Base-by-base conservation (phyloP, 2,329 filamentous ascomycete genomes). In the Penicillium sp. region DNA sequence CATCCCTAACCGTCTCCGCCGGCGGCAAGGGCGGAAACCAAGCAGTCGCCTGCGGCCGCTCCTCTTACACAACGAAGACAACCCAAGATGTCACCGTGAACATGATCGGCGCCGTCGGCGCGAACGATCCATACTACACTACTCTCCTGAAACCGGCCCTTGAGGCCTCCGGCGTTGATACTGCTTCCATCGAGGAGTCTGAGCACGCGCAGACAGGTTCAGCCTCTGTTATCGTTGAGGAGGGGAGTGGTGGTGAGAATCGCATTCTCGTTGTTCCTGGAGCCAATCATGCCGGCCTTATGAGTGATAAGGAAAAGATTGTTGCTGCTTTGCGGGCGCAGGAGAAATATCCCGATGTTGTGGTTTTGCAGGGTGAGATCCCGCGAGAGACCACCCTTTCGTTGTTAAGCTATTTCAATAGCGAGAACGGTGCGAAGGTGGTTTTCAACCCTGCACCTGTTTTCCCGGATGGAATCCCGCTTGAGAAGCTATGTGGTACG, bases 381-480 rank as follows among this genome's bases (percentile, higher is more conserved):
- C 58, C 56, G 5, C 51, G 58, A 12, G 29, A 43, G 16, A 59
- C 58, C 14, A 59, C 56, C 0, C 13, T 60, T 31, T 53, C 41
- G 0, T 35, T 60, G 14, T 19, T 60, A 27, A 37, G 59, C 12
- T 53, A 56, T 36, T 60, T 55, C 31, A 60, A 60, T 30, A 38
- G 45, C 0, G 41, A 19, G 1, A 25, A 3, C 3, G 39, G 48
- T 1, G 43, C 47, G 2, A 50, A 76, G 28, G 84, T 89, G 1
- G 77, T 95, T 13, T 78, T 95, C 55, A 95, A 95, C 67, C 88
- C 89, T 10, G 89, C 89, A 3, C 88, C 89, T 12, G 89, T 89
- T 7, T 85, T 84, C 4, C 88, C 89, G 2, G 77, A 83, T 44
- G 64, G 70, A 10, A 71, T 95, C 3, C 87, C 87, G 2, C 33